Evolutionary conservation across 768 basidiomycete genomes (phyloP), one percentile per base, ranked within the genome.

Genomic region (Boletus eberwhitei): DNA sequence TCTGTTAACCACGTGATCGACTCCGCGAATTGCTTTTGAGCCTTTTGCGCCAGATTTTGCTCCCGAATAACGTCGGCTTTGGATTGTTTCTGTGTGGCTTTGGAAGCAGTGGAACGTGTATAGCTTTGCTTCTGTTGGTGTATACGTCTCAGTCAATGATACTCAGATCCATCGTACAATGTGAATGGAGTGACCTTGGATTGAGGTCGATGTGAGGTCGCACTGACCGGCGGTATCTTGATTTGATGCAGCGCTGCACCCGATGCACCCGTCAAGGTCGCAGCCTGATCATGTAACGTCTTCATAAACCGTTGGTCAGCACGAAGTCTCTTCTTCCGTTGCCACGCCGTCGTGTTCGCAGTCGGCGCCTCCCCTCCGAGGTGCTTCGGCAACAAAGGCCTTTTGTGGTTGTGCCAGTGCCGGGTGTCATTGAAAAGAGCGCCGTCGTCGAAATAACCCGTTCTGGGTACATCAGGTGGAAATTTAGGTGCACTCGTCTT

Each of bases 211-310:
- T 37, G 50, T n/a, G 61, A 40, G 4, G 34, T 32, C 16, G 61
- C 61, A 12, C 75, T 66, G 9, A 75, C 76, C 2, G 76, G 59
- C 1, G 75, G 71, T 53, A 88, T 87, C n/a, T 77, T 72, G 32
- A 83, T 76, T 48, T 77, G 78, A 60, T 80, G 73, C 26, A 88
- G 68, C 8, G 67, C 66, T 2, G 71, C 74, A 2, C 87, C 87
- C 0, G 74, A 75, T 6, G 85, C 85, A 0, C 87, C 87, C 0
- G 83, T 85, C 53, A 88, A 64, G 1, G 84, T 85, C 37, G 77
- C 79, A 11, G 87, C 86, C 41, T 83, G 81, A 48, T 75, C 70
- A 48, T 84, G 83, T 52, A 88, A 61, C 13, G 62, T 71, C 32
- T 75, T 69, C 81, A 86, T 86, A 63, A 80, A 82, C 1, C 77